Conservation (phyloP, 257 asterid species). For the Apocynum venetum region DNA sequence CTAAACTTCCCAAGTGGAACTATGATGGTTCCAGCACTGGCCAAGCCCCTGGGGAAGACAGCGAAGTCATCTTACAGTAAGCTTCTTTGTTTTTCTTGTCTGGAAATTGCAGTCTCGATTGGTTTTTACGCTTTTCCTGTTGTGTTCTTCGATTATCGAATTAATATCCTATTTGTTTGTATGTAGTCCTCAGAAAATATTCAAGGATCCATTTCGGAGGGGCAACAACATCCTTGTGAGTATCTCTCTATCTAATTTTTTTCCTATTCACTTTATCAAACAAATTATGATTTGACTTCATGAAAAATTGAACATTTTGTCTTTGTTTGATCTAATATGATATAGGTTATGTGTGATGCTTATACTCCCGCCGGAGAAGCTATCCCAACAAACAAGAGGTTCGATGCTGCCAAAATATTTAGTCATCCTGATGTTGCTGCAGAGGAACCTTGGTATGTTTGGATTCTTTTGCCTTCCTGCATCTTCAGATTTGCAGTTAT, state of each 20-base stretch:
- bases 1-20: slow-evolving; percentile 90
- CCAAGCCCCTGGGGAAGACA: slow-evolving; percentile 95
- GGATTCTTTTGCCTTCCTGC: neutral
- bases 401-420: slow-evolving; percentile 66
- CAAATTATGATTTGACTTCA: neutral
- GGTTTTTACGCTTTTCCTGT: neutral
- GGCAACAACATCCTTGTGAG: slow-evolving; percentile 83
- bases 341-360: slow-evolving; percentile 85
- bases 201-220: slow-evolving; percentile 90
- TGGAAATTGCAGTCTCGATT: neutral
- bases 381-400: slow-evolving; percentile 77
- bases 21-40: slow-evolving; percentile 96
- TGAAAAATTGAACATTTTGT: neutral
- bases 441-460: slow-evolving; percentile 74
- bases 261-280: neutral
- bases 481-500: neutral
- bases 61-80: slow-evolving; percentile 91
- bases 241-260: neutral
- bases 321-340: neutral
- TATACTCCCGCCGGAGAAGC: slow-evolving; percentile 91
- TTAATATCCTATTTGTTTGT: neutral
- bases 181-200: slow-evolving; percentile 82
- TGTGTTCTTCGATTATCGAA: neutral
- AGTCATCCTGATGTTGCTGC: slow-evolving; percentile 58
- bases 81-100: slow-evolving; percentile 10